Evolutionary conservation across 441 rosid genomes (phyloP).

Genomic region (Gossypium gossypioides): DNA sequence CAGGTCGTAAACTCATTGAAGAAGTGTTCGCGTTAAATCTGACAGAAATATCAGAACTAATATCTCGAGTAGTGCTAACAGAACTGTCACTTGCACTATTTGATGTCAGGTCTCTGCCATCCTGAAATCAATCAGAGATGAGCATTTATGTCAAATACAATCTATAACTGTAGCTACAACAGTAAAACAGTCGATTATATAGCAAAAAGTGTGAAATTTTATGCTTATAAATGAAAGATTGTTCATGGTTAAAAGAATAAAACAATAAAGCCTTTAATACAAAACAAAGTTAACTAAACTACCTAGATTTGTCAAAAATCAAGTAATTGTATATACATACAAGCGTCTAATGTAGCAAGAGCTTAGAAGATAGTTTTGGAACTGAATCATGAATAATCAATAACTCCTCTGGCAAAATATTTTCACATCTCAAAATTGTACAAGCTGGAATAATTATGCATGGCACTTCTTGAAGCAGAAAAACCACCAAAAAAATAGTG

Average conservation of each 20-base stretch:
- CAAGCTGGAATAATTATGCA: not conserved
- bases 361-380: not conserved
- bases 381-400: not conserved
- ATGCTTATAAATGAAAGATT: not conserved
- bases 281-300: not conserved
- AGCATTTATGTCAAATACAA: conserved; percentile 7
- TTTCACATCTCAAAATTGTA: not conserved
- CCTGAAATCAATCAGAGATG: conserved; percentile 45
- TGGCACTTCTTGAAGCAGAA: not conserved
- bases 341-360: not conserved
- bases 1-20: conserved; percentile 45
- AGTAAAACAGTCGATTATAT: not conserved
- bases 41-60: conserved; percentile 51
- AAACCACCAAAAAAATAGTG: not conserved
- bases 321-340: not conserved
- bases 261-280: not conserved
- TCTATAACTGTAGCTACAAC: not conserved
- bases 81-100: conserved; percentile 79
- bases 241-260: not conserved
- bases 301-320: not conserved
- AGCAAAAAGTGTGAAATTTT: not conserved
- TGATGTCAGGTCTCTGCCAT: conserved; percentile 70
- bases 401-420: not conserved
- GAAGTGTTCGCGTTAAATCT: conserved; percentile 39
- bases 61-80: conserved; percentile 54